These are phyloP conservation scores for Penicillium sp. DNA, from an alignment of 2,329 filamentous ascomycete species.

Conservation along the genomic window DNA sequence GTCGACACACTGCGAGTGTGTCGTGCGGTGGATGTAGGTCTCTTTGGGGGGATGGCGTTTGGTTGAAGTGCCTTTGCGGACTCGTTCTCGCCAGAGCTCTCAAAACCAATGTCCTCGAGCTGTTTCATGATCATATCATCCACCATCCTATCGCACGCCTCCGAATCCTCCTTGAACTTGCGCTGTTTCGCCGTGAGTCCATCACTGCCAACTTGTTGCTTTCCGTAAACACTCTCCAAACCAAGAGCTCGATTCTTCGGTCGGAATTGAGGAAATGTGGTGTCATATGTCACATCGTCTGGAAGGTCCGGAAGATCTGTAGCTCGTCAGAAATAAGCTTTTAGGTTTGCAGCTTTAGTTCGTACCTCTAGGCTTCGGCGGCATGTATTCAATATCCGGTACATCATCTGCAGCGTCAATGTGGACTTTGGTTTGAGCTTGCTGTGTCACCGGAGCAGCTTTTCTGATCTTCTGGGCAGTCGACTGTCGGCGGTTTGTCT, in stretches of 20 bases:
- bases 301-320: conserved; percentile 46
- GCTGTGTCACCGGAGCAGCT: conserved; percentile 50
- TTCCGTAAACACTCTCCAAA: conserved; percentile 49
- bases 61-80: conserved; percentile 22
- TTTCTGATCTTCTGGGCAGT: conserved; percentile 61
- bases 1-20: conserved; percentile 36
- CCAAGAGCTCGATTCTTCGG: conserved; percentile 54
- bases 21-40: conserved; percentile 22
- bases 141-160: conserved; percentile 61
- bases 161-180: conserved; percentile 64
- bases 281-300: conserved; percentile 47
- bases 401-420: conserved; percentile 53
- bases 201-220: conserved; percentile 50
- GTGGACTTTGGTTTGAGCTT: conserved; percentile 47
- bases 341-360: conserved; percentile 11
- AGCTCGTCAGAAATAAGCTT: conserved; percentile 45
- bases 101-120: conserved; percentile 62
- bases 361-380: conserved; percentile 62
- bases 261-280: conserved; percentile 52
- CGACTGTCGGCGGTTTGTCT: conserved; percentile 56
- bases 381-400: conserved; percentile 85
- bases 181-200: conserved; percentile 64
- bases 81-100: conserved; percentile 56
- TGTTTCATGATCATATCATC: conserved; percentile 67
- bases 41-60: conserved; percentile 25